Evolutionary conservation across 179 eudicot genomes (phyloP), one percentile per base, ranked within the genome.

Genomic region (Drosera spatulata): DNA sequence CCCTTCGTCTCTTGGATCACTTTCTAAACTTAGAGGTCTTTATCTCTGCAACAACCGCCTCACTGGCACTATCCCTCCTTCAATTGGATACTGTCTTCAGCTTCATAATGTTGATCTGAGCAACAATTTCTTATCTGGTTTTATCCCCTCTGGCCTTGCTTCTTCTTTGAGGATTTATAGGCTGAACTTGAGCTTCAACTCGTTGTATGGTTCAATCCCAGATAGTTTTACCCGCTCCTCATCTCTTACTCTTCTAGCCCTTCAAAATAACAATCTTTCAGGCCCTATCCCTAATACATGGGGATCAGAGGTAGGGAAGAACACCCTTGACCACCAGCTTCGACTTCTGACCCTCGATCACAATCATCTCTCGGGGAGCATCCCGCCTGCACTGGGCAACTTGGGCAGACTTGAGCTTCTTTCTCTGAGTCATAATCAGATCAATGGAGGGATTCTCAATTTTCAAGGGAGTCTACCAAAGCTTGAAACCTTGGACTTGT

Each of bases 81-180:
- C 99, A 10, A 62, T 93, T 59, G 85, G 80, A 49, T 53, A 70
- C 8, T 78, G 77, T 65, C 76, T 71, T 45, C 51, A 53, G 44
- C 84, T 93, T 49, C 93, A 75, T 67, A 73, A 81, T 58, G 80
- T 93, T 69, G 97, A 89, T 64, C 62, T 93, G 42, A 82, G 96
- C 54, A 81, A 77, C 52, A 93, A 93, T 75, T 69, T 70, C 37
- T 86, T 93, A 13, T 68, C 68, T 7, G 97, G 99, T 4, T 55
- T 39, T 3, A 82, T 89, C 43, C 91, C 95, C 5, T 80, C 81
- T n/a, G 73, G 71, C 41, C 73, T 93, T 47, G 77, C 84, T 5
- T 86, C 82, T 61, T 84, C 95, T 6, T 75, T 81, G 33, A 78
- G 69, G 70, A 64, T 89, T 3, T 79, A 76, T 62, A 80, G 96